Evolutionary conservation across 108 stramenopile genomes (phyloP), one percentile per base, ranked within the genome.

Genomic region (Thalassiosira profunda): DNA sequence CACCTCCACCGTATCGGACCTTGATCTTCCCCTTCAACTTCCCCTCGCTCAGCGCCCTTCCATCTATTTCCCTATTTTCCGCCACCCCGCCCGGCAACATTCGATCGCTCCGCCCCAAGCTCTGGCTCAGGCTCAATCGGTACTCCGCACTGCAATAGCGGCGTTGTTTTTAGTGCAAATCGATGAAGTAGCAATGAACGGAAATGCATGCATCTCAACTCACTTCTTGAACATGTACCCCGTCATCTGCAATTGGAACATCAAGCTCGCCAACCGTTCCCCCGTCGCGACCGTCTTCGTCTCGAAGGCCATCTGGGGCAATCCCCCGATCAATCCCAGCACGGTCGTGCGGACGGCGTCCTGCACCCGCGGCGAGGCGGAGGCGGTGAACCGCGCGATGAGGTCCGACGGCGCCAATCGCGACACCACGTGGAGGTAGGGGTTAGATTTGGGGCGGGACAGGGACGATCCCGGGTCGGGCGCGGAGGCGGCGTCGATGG

Each of bases 201-300:
- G n/a, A n/a, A n/a, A n/a, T n/a, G n/a, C n/a, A n/a, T n/a, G n/a
- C n/a, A n/a, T n/a, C n/a, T n/a, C n/a, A n/a, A n/a, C n/a, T n/a
- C n/a, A n/a, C n/a, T 98, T 98, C 79, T 96, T 94, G 63, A 97
- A 96, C 96, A 98, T 96, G 63, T 98, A 98, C 29, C 97, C 97
- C 14, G 96, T 98, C 93, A 98, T 97, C 81, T 98, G 97, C 47
- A 70, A 35, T 46, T 74, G 97, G 82, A 97, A 97, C 96, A 98
- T 96, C 40, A 97, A 84, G 57, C 80, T 86, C n/a, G 96, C 97
- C 40, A 98, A 75, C 5, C 90, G 70, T 61, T 93, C 87, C 28
- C 94, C 93, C 0, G 95, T 96, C 5, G 88, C 92, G 31, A 98
- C 79, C 5, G 92, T 92, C 10, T 92, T 87, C 0, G 97, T 96